Conservation (phyloP, 805 yeast species). For the Yamadazyma sp. region DNA sequence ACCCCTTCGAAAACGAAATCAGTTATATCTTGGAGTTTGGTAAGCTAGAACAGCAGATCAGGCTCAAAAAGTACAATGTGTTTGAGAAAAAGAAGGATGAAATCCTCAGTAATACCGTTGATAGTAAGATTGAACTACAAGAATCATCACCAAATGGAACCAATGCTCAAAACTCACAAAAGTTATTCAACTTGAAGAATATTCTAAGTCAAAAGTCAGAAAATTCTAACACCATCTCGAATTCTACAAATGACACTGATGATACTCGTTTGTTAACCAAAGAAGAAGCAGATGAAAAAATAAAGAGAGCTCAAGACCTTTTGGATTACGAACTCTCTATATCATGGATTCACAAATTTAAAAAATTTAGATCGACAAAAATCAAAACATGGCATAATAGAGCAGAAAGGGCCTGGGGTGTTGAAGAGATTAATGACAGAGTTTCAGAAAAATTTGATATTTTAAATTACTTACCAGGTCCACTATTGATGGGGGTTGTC, state of each 20-base stretch:
- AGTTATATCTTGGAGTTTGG: conserved; percentile 67
- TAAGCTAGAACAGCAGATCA: conserved; percentile 55
- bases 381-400: conserved; percentile 24
- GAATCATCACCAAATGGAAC: conserved; percentile 1
- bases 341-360: conserved; percentile 34
- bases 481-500: conserved; percentile 27
- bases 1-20: conserved; percentile 81
- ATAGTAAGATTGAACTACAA: conserved; percentile 5
- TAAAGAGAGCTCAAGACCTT: conserved; percentile 23
- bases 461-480: conserved; percentile 32
- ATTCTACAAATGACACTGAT: neutral
- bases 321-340: conserved; percentile 26
- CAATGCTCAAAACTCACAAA: too few species aligned
- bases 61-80: conserved; percentile 48
- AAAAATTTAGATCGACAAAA: conserved; percentile 22
- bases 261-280: conserved; percentile 9
- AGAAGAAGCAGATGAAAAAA: conserved; percentile 25
- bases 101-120: conserved; percentile 14
- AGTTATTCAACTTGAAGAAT: too few species aligned
- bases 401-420: conserved; percentile 30
- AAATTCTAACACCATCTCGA: too few species aligned
- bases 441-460: conserved; percentile 34
- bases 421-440: conserved; percentile 26
- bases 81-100: conserved; percentile 29
- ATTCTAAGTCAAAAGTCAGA: conserved; percentile 3